Evolutionary conservation across 2,329 filamentous ascomycete species (phyloP), one percentile per base, ranked within the genome.

Genomic region (Colletotrichum ledebouriae): DNA sequence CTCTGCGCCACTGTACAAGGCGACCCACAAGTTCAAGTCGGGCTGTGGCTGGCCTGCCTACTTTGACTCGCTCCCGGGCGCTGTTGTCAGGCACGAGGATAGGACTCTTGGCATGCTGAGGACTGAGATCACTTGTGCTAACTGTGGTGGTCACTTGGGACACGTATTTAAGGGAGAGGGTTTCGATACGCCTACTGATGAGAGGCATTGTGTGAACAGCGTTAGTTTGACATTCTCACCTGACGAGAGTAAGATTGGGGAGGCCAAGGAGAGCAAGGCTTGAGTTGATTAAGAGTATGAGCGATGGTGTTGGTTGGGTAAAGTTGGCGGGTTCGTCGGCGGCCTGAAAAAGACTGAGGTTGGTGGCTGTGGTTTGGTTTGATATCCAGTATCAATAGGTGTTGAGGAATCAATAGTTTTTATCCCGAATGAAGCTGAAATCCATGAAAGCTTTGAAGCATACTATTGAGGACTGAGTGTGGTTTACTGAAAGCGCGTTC

Each of bases 11-110:
- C 89, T 99, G 17, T 99, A 99, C 87, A 95, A 90, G 79, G 94
- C 96, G 33, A 87, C 87, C 71, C 94, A 97, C 82, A 99, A 99
- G 80, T 99, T 99, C 87, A 93, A 93, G 80, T 97, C 93, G 17
- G 94, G 94, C 47, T 99, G 96, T 80, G 96, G 96, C 70, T 99
- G 96, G 96, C 96, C 96, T 0, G 96, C 96, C 12, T 99, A 98
- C 82, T 99, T 95, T 78, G 96, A 99, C 80, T 95, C 92, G 72
- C 89, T 99, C 59, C 95, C 96, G 0, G 94, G 94, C 2, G 95
- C 95, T 1, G 94, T 99, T 12, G 93, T 89, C 41, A 86, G 95
- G 70, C 91, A 95, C 75, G 89, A 89, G 71, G 96, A 99, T 79
- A 83, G 81, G 55, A 84, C 89, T 0, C 86, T 94, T 59, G 95